phyloP scores from a whole-genome alignment of 2,329 filamentous ascomycete genomes.

The Fusarium poae region DNA sequence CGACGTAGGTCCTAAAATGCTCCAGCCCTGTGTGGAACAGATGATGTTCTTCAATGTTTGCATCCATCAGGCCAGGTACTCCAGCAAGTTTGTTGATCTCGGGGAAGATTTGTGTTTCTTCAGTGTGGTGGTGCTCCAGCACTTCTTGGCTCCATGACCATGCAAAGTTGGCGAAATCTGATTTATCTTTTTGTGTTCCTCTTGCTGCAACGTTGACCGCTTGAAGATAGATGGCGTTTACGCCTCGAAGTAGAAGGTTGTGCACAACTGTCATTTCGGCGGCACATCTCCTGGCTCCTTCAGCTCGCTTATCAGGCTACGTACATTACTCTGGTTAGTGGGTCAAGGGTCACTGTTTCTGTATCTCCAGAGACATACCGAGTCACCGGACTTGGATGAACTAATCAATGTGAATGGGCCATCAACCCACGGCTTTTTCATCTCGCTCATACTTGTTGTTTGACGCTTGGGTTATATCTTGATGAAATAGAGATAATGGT shows the following conservation, averaged over 20 bases:
- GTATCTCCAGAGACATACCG: slow-evolving; percentile 23
- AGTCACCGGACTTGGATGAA: slow-evolving; percentile 41
- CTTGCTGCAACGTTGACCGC: slow-evolving; percentile 50
- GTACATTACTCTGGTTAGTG: slow-evolving; percentile 2
- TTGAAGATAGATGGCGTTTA: slow-evolving; percentile 57
- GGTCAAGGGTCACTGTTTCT: fast-evolving
- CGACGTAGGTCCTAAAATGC: slow-evolving; percentile 51
- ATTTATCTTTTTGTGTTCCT: slow-evolving; percentile 51
- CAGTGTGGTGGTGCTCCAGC: slow-evolving; percentile 55
- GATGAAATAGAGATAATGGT: too few relatives aligned
- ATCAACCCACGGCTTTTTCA: slow-evolving; percentile 51
- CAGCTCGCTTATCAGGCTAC: slow-evolving; percentile 38
- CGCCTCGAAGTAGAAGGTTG: slow-evolving; percentile 54
- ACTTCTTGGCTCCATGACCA: slow-evolving; percentile 52
- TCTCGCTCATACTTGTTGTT: slow-evolving; percentile 7
- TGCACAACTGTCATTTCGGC: slow-evolving; percentile 54
- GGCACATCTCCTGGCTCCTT: slow-evolving; percentile 42
- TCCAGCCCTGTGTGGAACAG: slow-evolving; percentile 55
- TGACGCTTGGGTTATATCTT: neutral
- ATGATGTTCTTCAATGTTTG: slow-evolving; percentile 58
- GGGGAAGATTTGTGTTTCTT: slow-evolving; percentile 58
- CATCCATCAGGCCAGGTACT: slow-evolving; percentile 56
- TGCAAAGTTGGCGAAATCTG: slow-evolving; percentile 53
- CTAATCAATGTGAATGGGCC: slow-evolving; percentile 52
- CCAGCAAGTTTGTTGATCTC: slow-evolving; percentile 53